Conservation (phyloP, 129 eudicot species). For the Chrysanthemum lavandulifolium region DNA sequence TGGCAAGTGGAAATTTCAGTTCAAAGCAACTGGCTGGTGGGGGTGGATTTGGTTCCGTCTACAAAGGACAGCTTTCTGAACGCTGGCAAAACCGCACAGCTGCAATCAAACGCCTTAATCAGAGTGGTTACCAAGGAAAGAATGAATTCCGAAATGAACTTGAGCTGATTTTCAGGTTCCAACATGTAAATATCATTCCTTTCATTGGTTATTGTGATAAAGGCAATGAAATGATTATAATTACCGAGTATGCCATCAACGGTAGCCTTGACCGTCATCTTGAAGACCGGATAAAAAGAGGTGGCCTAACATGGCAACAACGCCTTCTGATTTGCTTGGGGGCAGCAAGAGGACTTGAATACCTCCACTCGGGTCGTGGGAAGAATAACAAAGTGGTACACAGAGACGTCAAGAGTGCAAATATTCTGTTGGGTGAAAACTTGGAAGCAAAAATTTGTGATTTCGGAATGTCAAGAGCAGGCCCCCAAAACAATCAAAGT, state of each 20-base stretch:
- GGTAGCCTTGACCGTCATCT: slow-evolving; percentile 7
- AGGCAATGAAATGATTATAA: not conserved
- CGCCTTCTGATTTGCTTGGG: slow-evolving; percentile 7
- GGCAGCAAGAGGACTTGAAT: slow-evolving; percentile 7
- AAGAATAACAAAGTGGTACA: not conserved
- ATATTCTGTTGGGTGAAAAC: not conserved
- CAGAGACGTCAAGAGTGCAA: not conserved
- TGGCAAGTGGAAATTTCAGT: too few relatives aligned
- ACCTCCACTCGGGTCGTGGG: not conserved
- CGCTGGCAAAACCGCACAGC: not conserved
- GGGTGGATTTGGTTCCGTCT: not conserved
- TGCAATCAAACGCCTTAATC: slow-evolving; percentile 7
- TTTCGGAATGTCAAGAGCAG: not conserved
- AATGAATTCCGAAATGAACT: not conserved
- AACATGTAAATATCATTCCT: not conserved
- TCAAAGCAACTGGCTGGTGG: too few relatives aligned
- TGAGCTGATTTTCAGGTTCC: not conserved
- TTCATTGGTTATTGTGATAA: slow-evolving; percentile 9
- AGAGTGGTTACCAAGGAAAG: slow-evolving; percentile 1
- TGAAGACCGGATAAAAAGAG: not conserved
- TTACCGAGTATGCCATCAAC: slow-evolving; percentile 5
- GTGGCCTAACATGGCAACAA: slow-evolving; percentile 4
- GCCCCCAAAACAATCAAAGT: not conserved
- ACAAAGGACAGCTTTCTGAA: slow-evolving; percentile 7
- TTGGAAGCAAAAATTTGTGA: slow-evolving; percentile 4